phyloP scores from a whole-genome alignment of 495 filamentous ascomycete genomes.

The Amniculicola lignicola region DNA sequence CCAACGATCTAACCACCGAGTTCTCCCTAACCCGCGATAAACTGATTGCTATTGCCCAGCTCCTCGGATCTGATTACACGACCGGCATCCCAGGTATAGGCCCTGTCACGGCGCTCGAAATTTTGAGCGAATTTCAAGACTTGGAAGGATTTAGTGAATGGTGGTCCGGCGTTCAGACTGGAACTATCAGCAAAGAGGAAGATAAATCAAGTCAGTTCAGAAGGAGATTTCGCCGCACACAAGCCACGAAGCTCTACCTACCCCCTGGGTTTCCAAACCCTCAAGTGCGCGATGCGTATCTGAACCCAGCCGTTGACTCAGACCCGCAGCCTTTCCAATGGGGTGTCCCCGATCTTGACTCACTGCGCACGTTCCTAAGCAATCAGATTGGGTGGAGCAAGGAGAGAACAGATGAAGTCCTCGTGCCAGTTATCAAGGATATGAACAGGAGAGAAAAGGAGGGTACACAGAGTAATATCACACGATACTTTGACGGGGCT shows the following conservation, averaged over 20 bases:
- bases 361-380: slow-evolving; percentile 82
- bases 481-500: slow-evolving; percentile 70
- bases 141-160: slow-evolving; percentile 75
- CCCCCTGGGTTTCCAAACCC: slow-evolving; percentile 71
- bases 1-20: slow-evolving; percentile 83
- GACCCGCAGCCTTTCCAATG: slow-evolving; percentile 80
- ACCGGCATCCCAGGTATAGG: slow-evolving; percentile 87
- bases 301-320: slow-evolving; percentile 77
- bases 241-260: slow-evolving; percentile 80
- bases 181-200: slow-evolving; percentile 49
- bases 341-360: slow-evolving; percentile 91
- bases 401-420: slow-evolving; percentile 88
- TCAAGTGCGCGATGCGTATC: slow-evolving; percentile 75
- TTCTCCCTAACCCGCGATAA: slow-evolving; percentile 76
- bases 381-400: slow-evolving; percentile 87
- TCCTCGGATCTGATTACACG: slow-evolving; percentile 91
- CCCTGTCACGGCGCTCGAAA: slow-evolving; percentile 88
- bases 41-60: slow-evolving; percentile 81
- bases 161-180: slow-evolving; percentile 76
- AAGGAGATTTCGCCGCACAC: slow-evolving; percentile 64
- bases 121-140: slow-evolving; percentile 78
- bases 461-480: slow-evolving; percentile 94
- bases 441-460: slow-evolving; percentile 85
- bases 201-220: slow-evolving; percentile 62
- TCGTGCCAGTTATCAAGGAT: slow-evolving; percentile 89